Base-by-base conservation (phyloP, 139 green algal species). In the Micractinium conductrix region DNA sequence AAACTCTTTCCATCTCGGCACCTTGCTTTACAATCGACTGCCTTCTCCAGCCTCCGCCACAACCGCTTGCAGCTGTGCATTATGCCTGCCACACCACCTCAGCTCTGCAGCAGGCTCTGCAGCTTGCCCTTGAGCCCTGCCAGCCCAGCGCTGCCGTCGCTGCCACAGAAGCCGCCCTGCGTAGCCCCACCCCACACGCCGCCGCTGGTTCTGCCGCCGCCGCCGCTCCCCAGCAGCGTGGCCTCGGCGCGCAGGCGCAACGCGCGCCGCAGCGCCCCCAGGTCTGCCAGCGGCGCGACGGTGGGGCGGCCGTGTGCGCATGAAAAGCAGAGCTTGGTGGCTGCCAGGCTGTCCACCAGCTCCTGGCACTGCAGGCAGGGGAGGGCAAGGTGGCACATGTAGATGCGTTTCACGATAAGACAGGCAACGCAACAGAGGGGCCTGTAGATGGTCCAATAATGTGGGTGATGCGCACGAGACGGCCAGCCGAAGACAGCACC, bases 291-390 rank as follows among this genome's bases (percentile, higher is more conserved):
- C 0, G 89, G 87, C 4, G 72, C 86, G 37, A 85, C 79, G 24
- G 95, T 97, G 8, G 94, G 93, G 33, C 94, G 79, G 28, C 95
- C 95, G 81, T 98, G 95, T 3, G 95, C 95, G 82, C 95, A 98
- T 60, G 81, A 88, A 82, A 92, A 90, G 79, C 89, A 95, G 14
- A 96, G 87, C 74, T 89, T 38, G 2, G 93, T 95, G 0, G 10
- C 8, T 1, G 50, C 48, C 62, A 98, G 78, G 2, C 48, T 35
- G 21, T 80, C 62, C 60, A 98, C 40, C 69, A 98, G 89, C 1
- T 63, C 40, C 2, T 72, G 63, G 69, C 91, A 93, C 73, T 87
- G 72, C 80, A 79, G 45, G 43, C 43, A 24, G 45, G 43, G 38
- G 35, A 33, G 16, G 62, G 4, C n/a, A n/a, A n/a, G n/a, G n/a